A percentile compares a stretch with the other conserved stretches of the same genome.
These are phyloP conservation scores for Pseudohalonectria lignicola DNA, from an alignment of 2,329 filamentous ascomycete genomes.

Conservation along the genomic window DNA sequence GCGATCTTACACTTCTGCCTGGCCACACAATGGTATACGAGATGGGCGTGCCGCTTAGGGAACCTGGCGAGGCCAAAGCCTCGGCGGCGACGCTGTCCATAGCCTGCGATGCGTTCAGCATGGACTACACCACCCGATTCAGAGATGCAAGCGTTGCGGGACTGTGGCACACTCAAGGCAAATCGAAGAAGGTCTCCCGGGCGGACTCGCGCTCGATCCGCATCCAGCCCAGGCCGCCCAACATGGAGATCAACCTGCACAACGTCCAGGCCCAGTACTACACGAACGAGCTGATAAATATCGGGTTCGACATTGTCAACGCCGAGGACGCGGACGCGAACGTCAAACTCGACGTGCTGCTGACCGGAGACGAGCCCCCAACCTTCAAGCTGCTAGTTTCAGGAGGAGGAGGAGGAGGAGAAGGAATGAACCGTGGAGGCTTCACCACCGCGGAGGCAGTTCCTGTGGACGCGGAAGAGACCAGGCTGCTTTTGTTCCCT, in stretches of 20 bases:
- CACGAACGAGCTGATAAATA: slow-evolving; percentile 62
- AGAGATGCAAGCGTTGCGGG: slow-evolving; percentile 23
- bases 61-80: slow-evolving; percentile 67
- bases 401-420: slow-evolving; percentile 11
- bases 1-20: slow-evolving; percentile 55
- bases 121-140: slow-evolving; percentile 54
- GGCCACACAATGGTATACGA: slow-evolving; percentile 61
- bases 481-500: slow-evolving; percentile 26
- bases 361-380: slow-evolving; percentile 49
- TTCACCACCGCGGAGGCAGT: slow-evolving; percentile 5
- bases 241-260: slow-evolving; percentile 64
- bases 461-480: slow-evolving; percentile 25
- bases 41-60: slow-evolving; percentile 62
- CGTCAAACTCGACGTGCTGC: slow-evolving; percentile 56
- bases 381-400: slow-evolving; percentile 24
- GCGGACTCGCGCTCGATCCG: slow-evolving; percentile 46
- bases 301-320: slow-evolving; percentile 65
- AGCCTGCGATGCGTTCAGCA: slow-evolving; percentile 51
- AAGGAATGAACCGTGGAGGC: too few species aligned
- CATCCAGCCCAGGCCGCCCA: slow-evolving; percentile 81
- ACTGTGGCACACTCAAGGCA: slow-evolving; percentile 38
- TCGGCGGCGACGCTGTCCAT: slow-evolving; percentile 52
- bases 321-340: slow-evolving; percentile 71
- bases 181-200: slow-evolving; percentile 34
- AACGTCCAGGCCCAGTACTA: slow-evolving; percentile 65